A percentile compares a stretch with the other conserved stretches of the same genome.
Conservation (phyloP, 2,329 filamentous ascomycete species). For the Teratosphaeria epicoccoides region DNA sequence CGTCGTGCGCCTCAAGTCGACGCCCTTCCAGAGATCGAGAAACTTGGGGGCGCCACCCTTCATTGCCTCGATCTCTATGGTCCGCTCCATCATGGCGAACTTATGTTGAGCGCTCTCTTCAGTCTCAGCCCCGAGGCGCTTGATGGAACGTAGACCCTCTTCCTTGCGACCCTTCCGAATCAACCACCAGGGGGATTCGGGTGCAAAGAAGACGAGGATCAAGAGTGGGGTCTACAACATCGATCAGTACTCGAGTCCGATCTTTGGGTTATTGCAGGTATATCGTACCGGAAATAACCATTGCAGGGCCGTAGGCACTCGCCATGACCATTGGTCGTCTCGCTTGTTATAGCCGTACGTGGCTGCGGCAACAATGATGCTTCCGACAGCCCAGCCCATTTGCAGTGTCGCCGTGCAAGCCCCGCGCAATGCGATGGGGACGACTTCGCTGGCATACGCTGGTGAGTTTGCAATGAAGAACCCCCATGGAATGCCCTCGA, state of each 20-base stretch:
- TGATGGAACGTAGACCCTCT: constrained; percentile 37
- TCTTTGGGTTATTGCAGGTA: not conserved
- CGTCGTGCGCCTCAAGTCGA: constrained; percentile 43
- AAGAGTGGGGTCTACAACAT: not conserved
- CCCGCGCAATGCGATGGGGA: constrained; percentile 44
- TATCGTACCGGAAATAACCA: not conserved
- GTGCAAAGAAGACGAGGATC: constrained; percentile 41
- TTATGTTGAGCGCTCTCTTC: constrained; percentile 15
- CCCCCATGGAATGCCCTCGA: constrained; percentile 52
- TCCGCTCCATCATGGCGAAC: constrained; percentile 28
- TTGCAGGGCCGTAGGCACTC: not conserved
- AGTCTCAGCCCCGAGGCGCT: constrained; percentile 39
- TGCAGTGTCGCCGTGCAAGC: constrained; percentile 49
- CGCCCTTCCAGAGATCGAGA: constrained; percentile 45
- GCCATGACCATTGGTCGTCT: constrained; percentile 6
- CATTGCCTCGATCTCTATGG: constrained; percentile 42
- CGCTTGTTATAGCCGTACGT: constrained; percentile 39
- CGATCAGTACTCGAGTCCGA: not conserved
- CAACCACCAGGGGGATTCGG: constrained; percentile 47
- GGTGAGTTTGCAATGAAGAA: constrained; percentile 53
- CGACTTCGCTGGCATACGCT: constrained; percentile 49
- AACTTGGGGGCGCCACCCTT: constrained; percentile 38
- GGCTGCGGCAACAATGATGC: constrained; percentile 44
- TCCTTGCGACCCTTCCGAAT: constrained; percentile 39
- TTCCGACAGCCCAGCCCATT: constrained; percentile 52